These are phyloP conservation scores for Purpureocillium lavendulum DNA, from an alignment of 2,329 filamentous ascomycete species.

Conservation along the genomic window DNA sequence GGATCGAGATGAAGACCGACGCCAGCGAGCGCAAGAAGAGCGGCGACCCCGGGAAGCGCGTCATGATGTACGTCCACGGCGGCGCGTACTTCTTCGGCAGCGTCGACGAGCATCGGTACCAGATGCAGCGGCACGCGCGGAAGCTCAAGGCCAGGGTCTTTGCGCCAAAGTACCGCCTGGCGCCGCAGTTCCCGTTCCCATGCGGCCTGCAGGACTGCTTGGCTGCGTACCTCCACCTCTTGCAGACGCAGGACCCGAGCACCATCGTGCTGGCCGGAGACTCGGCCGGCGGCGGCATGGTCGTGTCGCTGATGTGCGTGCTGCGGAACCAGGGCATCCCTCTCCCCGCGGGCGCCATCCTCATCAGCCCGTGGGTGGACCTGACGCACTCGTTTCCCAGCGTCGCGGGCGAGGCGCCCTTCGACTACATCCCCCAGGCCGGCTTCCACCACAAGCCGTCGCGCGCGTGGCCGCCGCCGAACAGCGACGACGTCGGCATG, in stretches of 20 bases:
- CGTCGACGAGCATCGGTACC: constrained; percentile 94
- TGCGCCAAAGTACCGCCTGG: constrained; percentile 76
- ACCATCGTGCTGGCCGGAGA: constrained; percentile 87
- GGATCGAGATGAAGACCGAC: constrained; percentile 91
- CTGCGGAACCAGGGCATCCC: constrained; percentile 77
- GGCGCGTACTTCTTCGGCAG: constrained; percentile 95
- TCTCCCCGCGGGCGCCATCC: constrained; percentile 77
- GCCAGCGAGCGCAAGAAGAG: constrained; percentile 56
- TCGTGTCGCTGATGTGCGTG: constrained; percentile 68
- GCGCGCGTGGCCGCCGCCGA: constrained; percentile 84
- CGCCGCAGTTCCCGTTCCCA: constrained; percentile 92
- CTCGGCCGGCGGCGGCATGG: constrained; percentile 89
- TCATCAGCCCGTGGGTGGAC: constrained; percentile 95
- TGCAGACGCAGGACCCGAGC: constrained; percentile 66
- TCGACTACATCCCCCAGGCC: constrained; percentile 81
- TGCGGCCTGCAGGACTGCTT: constrained; percentile 87
- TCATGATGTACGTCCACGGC: constrained; percentile 92
- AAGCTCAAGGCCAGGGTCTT: constrained; percentile 88
- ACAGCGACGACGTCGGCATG: constrained; percentile 60
- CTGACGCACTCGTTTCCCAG: constrained; percentile 94
- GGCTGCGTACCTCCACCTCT: constrained; percentile 76
- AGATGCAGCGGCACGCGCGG: constrained; percentile 90
- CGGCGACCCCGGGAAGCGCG: constrained; percentile 54
- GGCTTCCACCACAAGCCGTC: constrained; percentile 92
- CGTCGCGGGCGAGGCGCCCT: constrained; percentile 58